Evolutionary conservation across 352 stramenopile species (phyloP), one percentile per base, ranked within the genome.

Genomic region (Phytophthora uliginosa): DNA sequence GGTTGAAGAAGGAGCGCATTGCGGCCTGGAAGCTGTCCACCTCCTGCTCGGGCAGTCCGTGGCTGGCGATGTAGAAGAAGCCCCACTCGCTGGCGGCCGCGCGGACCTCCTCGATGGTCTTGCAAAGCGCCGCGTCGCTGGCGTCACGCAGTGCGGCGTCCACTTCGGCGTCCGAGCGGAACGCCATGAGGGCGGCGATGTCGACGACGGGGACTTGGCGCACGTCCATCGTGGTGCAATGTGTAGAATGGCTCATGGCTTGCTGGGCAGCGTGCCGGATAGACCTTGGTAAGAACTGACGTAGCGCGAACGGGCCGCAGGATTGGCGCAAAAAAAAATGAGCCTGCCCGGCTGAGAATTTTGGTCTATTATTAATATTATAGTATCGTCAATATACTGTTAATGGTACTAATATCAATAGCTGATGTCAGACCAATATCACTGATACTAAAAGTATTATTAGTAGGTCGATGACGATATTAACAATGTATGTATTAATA

Each of bases 41-140:
- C 12, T 96, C 74, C n/a, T 87, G 58, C 0, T 59, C 15, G 3
- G 82, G 71, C 22, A 98, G 76, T 0, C 84, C 86, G 66, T 98
- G 92, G 80, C 94, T 91, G 2, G 84, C 66, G 56, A 99, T 84
- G 82, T 98, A 96, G 78, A 99, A 99, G 80, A 99, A 98, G 10
- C 96, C 95, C 85, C 88, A 98, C 52, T 94, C 84, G 17, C 74
- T 79, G 7, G 68, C 62, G 24, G 68, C 68, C 17, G 34, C 61
- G 54, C 76, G 82, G 15, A 90, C 67, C 24, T 83, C 63, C 1
- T 75, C 67, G 66, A 98, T 81, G 81, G 66, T 85, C 55, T 57
- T 54, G 20, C 24, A 18, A 12, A 91, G 38, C 5, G 62, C 54
- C 28, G 38, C 40, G 24, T 74, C 59, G 5, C 69, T 60, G 5